A percentile compares a stretch with the other conserved stretches of the same genome.
Conservation (phyloP, 2,329 filamentous ascomycete species). For the Calonectria naviculata region DNA sequence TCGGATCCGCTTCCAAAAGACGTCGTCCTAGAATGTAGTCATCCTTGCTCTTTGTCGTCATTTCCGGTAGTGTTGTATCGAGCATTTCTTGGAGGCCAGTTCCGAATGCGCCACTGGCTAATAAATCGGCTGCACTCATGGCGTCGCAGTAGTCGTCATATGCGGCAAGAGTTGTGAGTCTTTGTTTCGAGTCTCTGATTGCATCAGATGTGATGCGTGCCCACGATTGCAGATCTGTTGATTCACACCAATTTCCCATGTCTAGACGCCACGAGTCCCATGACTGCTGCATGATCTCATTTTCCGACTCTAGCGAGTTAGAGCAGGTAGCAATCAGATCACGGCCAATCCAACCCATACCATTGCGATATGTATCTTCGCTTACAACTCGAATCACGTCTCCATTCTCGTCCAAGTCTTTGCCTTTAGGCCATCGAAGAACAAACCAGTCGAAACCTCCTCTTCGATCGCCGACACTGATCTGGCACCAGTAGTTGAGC, state of each 20-base stretch:
- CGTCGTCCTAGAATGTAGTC: constrained; percentile 62
- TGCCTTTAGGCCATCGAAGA: constrained; percentile 78
- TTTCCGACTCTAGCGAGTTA: constrained; percentile 59
- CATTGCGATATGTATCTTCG: constrained; percentile 78
- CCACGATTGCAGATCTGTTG: constrained; percentile 52
- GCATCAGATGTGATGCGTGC: constrained; percentile 39
- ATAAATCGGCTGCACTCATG: constrained; percentile 75
- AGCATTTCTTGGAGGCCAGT: constrained; percentile 59
- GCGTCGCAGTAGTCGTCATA: constrained; percentile 67
- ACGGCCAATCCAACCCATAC: constrained; percentile 81
- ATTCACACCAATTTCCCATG: constrained; percentile 66
- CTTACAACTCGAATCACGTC: constrained; percentile 83
- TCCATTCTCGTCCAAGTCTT: constrained; percentile 74
- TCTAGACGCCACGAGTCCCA: constrained; percentile 78
- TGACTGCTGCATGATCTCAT: constrained; percentile 72
- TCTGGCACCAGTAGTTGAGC: constrained; percentile 96
- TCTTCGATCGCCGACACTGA: constrained; percentile 89
- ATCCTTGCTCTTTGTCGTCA: constrained; percentile 58
- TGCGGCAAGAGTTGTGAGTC: constrained; percentile 55
- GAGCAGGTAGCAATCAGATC: constrained; percentile 60
- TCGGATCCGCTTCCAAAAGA: constrained; percentile 58
- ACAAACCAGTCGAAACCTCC: constrained; percentile 93
- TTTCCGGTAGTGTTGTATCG: constrained; percentile 72
- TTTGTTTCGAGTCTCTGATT: constrained; percentile 30
- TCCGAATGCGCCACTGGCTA: constrained; percentile 60